These are phyloP conservation scores for Kwoniella dendrophila DNA, from an alignment of 768 basidiomycete species.

Conservation along the genomic window DNA sequence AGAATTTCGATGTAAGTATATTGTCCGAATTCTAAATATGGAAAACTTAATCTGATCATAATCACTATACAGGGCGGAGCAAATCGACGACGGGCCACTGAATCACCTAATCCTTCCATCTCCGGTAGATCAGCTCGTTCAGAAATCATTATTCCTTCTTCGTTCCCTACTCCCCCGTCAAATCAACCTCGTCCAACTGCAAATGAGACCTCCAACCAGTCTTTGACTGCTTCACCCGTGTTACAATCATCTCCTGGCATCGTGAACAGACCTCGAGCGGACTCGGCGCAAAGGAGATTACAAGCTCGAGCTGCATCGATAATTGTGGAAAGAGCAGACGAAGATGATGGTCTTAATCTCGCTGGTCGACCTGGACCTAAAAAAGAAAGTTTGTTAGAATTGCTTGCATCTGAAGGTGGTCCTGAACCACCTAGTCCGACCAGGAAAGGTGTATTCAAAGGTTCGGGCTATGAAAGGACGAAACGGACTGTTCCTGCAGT, in stretches of 20 bases:
- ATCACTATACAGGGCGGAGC: background rate
- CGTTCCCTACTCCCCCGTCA: conserved; percentile 2
- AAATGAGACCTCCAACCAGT: background rate
- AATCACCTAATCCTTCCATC: conserved; percentile 9
- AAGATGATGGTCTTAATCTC: background rate
- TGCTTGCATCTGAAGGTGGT: conserved; percentile 33
- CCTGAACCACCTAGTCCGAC: conserved; percentile 6
- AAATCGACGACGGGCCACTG: conserved; percentile 6
- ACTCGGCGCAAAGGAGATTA: conserved; percentile 13
- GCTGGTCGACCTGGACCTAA: conserved; percentile 7
- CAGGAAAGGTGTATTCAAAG: background rate
- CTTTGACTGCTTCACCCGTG: background rate
- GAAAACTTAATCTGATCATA: background rate
- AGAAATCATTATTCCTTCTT: background rate
- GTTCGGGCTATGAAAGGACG: background rate
- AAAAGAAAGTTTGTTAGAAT: conserved; percentile 43
- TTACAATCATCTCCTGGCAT: background rate
- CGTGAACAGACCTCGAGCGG: background rate
- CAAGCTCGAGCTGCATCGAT: conserved; percentile 26
- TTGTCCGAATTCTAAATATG: background rate
- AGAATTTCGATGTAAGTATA: conserved; percentile 81
- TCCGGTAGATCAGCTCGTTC: conserved; percentile 6
- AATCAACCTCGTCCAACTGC: background rate
- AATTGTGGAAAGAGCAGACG: conserved; percentile 21
- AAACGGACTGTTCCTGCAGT: conserved; percentile 43